Base-by-base conservation (phyloP, 768 basidiomycete genomes). In the Lactifluus subvellereus region DNA sequence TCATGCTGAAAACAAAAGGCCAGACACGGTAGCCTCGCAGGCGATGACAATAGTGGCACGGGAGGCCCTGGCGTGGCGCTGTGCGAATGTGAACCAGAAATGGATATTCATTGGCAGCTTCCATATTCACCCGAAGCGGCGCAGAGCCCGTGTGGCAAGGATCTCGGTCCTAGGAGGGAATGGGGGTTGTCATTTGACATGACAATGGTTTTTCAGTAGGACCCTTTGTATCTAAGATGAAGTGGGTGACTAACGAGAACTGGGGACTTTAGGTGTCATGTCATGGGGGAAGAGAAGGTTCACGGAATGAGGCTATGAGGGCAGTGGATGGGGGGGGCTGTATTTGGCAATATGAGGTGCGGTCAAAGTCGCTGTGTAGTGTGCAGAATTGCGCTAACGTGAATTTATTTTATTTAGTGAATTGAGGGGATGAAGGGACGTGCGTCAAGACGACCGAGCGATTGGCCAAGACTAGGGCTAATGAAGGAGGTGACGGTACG, bases 301-400 rank as follows among this genome's bases (percentile, higher is more conserved):
- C 18, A 59, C 53, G 37, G 45, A 45, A 30, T 37, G 61, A 49
- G 56, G 50, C 56, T 53, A 60, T 38, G 53, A 54, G 33, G 59
- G 30, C 48, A 61, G 33, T 53, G 51, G 30, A 43, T 27, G 45
- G n/a, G 47, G 10, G 16, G 22, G 22, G 37, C 55, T 45, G 43
- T 6, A 64, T 55, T 64, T 55, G 63, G 63, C 18, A 55, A 64
- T 60, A 64, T 64, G 63, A 60, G 58, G 63, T 64, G 54, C 33
- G 59, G 43, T n/a, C 43, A 54, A 64, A 47, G 54, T 43, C 45
- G 32, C 38, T 22, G 30, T 59, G 32, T 27, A 27, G 27, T 27
- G 27, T 27, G 27, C 38, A 48, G 51, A 40, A 54, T 30, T 30
- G 45, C 33, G 13, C 38, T 53, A 37, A 48, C 57, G 57, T 57